These are phyloP conservation scores for Zea mays DNA, from an alignment of 176 grass and related monocot genomes.

Conservation along the genomic window DNA sequence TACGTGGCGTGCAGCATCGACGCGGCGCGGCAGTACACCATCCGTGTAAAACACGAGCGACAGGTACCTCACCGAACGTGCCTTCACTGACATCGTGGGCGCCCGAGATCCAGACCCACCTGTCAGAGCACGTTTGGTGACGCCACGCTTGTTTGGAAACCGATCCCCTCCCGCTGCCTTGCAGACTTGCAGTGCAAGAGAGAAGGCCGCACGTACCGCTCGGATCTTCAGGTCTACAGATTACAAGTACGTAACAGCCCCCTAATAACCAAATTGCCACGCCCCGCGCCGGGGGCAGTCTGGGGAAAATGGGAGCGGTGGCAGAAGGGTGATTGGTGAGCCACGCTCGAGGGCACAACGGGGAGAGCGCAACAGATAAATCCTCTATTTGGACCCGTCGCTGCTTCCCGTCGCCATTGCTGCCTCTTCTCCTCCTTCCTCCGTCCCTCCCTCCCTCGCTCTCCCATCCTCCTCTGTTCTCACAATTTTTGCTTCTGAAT, in stretches of 20 bases:
- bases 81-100: background rate
- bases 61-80: background rate
- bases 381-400: conserved; percentile 61
- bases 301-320: conserved; percentile 22
- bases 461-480: background rate
- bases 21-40: background rate
- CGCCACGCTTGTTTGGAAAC: background rate
- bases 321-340: conserved; percentile 34
- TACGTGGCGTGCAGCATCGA: background rate
- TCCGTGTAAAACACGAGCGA: background rate
- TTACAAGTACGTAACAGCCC: background rate
- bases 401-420: conserved; percentile 65
- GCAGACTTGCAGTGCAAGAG: conserved; percentile 45
- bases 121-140: background rate
- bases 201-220: conserved; percentile 7
- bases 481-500: conserved; percentile 33
- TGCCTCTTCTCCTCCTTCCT: conserved; percentile 41
- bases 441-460: conserved; percentile 4
- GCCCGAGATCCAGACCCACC: accelerated
- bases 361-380: conserved; percentile 55
- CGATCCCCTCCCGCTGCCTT: conserved; percentile 21
- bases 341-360: background rate
- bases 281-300: conserved; percentile 39
- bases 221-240: conserved; percentile 2
- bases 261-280: conserved; percentile 31